phyloP scores from a whole-genome alignment of 306 rosid species.

The Pyrus bretschneideri region DNA sequence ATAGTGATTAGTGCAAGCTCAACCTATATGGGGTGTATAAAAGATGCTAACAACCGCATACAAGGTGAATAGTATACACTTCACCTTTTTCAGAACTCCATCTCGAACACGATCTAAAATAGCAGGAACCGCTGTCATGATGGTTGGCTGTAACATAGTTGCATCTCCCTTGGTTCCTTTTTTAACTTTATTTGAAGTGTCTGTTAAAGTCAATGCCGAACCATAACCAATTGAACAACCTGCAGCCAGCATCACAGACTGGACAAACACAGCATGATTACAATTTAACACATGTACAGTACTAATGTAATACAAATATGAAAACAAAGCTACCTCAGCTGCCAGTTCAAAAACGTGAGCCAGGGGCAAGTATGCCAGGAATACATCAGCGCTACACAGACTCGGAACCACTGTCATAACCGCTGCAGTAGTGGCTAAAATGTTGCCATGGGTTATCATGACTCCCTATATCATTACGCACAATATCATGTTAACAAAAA shows the following conservation, averaged over 20 bases:
- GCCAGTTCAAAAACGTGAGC: slow-evolving; percentile 96
- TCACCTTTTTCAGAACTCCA: slow-evolving; percentile 77
- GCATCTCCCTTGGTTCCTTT: slow-evolving; percentile 94
- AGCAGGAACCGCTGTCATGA: slow-evolving; percentile 87
- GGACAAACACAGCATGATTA: slow-evolving; percentile 37
- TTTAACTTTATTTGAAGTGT: slow-evolving; percentile 72
- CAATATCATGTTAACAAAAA: slow-evolving; percentile 7
- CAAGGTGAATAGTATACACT: not conserved
- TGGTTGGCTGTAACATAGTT: slow-evolving; percentile 62
- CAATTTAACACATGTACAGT: slow-evolving; percentile 1
- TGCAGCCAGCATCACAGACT: slow-evolving; percentile 80
- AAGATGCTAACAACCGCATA: not conserved
- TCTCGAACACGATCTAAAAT: slow-evolving; percentile 83
- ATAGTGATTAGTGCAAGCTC: slow-evolving; percentile 11
- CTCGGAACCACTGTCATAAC: slow-evolving; percentile 71
- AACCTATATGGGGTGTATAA: not conserved
- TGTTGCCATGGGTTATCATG: slow-evolving; percentile 87
- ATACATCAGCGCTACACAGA: slow-evolving; percentile 55
- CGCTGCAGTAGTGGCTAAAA: slow-evolving; percentile 77
- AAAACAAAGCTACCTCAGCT: slow-evolving; percentile 60
- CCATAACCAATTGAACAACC: slow-evolving; percentile 76
- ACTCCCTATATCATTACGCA: slow-evolving; percentile 60
- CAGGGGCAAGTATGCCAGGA: slow-evolving; percentile 87
- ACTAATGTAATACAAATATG: not conserved
- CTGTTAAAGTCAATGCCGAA: slow-evolving; percentile 68